Base-by-base conservation (phyloP, 2,329 filamentous ascomycete genomes). In the Alternaria gansuensis region DNA sequence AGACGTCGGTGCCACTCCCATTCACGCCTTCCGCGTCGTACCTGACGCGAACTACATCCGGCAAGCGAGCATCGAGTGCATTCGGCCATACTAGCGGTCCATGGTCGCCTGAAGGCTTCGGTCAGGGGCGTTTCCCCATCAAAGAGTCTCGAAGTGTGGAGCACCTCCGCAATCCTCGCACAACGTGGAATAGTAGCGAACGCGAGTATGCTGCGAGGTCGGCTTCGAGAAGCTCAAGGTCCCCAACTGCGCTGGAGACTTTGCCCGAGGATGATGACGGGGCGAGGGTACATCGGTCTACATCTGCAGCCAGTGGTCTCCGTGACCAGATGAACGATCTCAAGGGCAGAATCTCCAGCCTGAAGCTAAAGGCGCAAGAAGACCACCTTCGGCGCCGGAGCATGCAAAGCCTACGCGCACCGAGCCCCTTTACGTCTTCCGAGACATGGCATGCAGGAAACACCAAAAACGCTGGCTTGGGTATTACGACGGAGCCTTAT, bases 241-340 rank as follows among this genome's bases (percentile, higher is more conserved):
- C 75, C 11, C 73, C 75, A 21, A 67, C 72, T 41, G 65, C 70
- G 3, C 65, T 82, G 24, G 80, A 79, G 51, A 78, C 80, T 1
- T 64, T 82, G 24, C 74, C 68, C 5, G 81, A 82, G 60, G 78
- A 80, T 34, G 73, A 71, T 26, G 67, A 67, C 14, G 60, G 55
- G n/a, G 65, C 67, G 33, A 69, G 55, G 1, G 77, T 89, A 8
- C 85, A 85, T 26, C 84, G 91, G 17, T 88, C 90, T 3, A 83
- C 87, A 13, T 94, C 92, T 0, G 87, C 87, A n/a, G 84, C 88
- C 71, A 87, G 89, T 8, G 86, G 87, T 70, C 81, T 97, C 41
- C 91, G 92, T 60, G 89, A 92, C 65, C 92, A 96, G 74, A 91
- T 97, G 85, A 88, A 90, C 55, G 92, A 90, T 52, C 82, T 97